Evolutionary conservation across 805 yeast genomes (phyloP).

Genomic region (Sugiyamaella marilandica): DNA sequence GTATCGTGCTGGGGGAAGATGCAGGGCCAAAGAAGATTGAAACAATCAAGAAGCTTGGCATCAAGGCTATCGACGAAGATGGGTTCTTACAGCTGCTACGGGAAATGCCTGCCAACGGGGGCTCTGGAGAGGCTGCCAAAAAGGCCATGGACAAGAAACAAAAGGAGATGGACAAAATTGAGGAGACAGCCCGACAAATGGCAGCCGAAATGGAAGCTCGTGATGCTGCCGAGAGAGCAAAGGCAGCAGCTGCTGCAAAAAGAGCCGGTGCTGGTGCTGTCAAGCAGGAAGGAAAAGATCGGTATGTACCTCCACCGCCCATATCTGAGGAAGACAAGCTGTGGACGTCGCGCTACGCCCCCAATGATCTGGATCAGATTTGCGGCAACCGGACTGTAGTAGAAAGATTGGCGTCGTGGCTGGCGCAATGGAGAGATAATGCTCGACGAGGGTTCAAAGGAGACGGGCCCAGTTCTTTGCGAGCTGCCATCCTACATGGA

Average conservation of each 20-base stretch:
- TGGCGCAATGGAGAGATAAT: constrained; percentile 64
- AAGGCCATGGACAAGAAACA: constrained; percentile 65
- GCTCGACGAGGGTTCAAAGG: constrained; percentile 48
- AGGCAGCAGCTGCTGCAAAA: constrained; percentile 19
- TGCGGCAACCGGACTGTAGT: constrained; percentile 89
- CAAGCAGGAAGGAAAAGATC: neutral
- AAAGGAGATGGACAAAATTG: constrained; percentile 56
- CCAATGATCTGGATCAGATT: constrained; percentile 64
- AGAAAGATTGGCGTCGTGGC: constrained; percentile 64
- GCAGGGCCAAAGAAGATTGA: constrained; percentile 95
- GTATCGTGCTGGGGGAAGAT: constrained; percentile 89
- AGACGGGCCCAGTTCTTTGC: constrained; percentile 60
- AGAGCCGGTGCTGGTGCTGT: neutral
- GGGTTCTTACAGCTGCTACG: constrained; percentile 73
- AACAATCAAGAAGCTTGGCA: constrained; percentile 64
- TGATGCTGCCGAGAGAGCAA: neutral
- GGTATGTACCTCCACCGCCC: neutral
- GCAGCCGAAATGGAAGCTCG: constrained; percentile 41
- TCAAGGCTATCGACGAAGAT: constrained; percentile 80
- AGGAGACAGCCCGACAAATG: constrained; percentile 48
- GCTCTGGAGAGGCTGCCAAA: constrained; percentile 72
- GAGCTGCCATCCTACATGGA: constrained; percentile 87
- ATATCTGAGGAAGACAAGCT: constrained; percentile 38
- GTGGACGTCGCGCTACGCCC: constrained; percentile 95
- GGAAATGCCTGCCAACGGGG: constrained; percentile 90